phyloP scores from a whole-genome alignment of 148 eudicot genomes.

The Chenopodium berlandieri region DNA sequence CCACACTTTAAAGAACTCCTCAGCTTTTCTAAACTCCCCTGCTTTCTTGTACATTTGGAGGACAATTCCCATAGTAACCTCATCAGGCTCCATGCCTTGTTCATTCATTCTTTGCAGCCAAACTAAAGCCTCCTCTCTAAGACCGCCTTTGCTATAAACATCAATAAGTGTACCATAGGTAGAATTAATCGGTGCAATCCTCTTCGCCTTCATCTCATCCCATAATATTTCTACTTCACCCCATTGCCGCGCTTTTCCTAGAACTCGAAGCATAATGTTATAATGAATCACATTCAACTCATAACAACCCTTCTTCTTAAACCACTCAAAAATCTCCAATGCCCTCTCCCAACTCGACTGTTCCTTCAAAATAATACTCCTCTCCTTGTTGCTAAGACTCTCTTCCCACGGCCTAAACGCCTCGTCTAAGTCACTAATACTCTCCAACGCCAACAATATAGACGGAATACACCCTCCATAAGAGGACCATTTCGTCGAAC shows the following conservation, averaged over 20 bases:
- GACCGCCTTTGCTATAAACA: constrained; percentile 87
- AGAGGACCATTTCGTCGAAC: constrained; percentile 70
- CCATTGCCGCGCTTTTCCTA: constrained; percentile 77
- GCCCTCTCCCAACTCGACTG: constrained; percentile 77
- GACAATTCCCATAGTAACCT: constrained; percentile 78
- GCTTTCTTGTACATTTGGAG: constrained; percentile 79
- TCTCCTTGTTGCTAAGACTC: constrained; percentile 74
- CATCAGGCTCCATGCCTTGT: constrained; percentile 79
- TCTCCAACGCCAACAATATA: constrained; percentile 63
- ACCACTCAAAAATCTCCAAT: constrained; percentile 87
- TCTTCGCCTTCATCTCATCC: constrained; percentile 66
- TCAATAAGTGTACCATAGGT: constrained; percentile 92
- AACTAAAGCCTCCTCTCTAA: constrained; percentile 49
- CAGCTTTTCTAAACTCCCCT: constrained; percentile 78
- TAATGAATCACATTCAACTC: constrained; percentile 95
- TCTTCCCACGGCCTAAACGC: constrained; percentile 79
- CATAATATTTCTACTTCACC: constrained; percentile 55
- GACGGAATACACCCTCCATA: constrained; percentile 73
- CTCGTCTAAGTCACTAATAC: constrained; percentile 55
- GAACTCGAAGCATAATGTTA: constrained; percentile 71
- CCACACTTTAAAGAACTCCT: constrained; percentile 78
- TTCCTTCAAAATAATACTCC: constrained; percentile 89
- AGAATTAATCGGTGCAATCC: constrained; percentile 57
- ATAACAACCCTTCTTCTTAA: constrained; percentile 72
- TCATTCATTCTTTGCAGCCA: constrained; percentile 81